Evolutionary conservation across 2,329 filamentous ascomycete species (phyloP), one percentile per base, ranked within the genome.

Genomic region (Fusarium decemcellulare): DNA sequence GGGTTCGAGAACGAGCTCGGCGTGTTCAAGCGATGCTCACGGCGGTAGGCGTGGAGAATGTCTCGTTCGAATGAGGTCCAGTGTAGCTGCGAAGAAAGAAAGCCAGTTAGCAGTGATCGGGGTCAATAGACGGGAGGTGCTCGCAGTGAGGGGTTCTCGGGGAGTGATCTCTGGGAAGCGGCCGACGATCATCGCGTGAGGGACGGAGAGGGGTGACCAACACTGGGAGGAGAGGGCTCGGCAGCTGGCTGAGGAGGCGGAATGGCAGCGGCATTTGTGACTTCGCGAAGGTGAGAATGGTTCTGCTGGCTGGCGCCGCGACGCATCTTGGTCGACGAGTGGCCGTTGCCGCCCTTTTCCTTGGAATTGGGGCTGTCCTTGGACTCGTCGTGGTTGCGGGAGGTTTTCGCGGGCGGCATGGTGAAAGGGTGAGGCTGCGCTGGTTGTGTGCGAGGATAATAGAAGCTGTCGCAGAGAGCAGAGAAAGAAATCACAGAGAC

Each of bases 11-110:
- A 95, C 62, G 92, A 88, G 39, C 90, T 88, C 12, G 93, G 91
- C 0, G 90, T 91, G 75, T 88, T 86, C 74, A 96, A 86, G 63
- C 88, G 87, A 82, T 95, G 90, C 70, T 92, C 87, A 76, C 92
- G 88, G 68, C 92, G 89, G 84, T 96, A 96, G 70, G 87, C 85
- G 76, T 95, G 91, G 52, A 96, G 88, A 50, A 92, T 83, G 51
- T 88, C 82, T 64, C 89, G 83, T 32, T 93, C 89, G 74, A 93
- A 91, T 3, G 87, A 86, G 16, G 87, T 81, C 92, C 92, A 95
- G 76, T 91, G 83, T 32, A 90, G 80, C 88, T 90, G 67, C 43
- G 15, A 30, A 70, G 15, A 30, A 70, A 59, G 30, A 59, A 15
- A 54, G 23, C 8, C 5, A 55, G 74, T 68, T 67, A 72, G 52